phyloP scores from a whole-genome alignment of 495 filamentous ascomycete species.

The Penicillium parvum region DNA sequence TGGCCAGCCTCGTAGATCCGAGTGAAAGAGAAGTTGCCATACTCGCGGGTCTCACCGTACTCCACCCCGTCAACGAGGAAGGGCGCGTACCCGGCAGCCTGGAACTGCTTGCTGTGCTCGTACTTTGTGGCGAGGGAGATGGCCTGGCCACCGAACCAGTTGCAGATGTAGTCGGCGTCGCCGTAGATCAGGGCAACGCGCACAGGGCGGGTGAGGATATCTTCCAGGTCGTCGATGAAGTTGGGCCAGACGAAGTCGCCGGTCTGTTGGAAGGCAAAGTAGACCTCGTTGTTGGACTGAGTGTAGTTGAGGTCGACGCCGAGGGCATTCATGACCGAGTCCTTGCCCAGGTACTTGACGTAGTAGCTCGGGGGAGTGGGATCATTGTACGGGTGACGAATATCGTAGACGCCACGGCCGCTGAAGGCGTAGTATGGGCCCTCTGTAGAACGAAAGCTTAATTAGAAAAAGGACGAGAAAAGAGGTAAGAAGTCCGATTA shows the following conservation, averaged over 20 bases:
- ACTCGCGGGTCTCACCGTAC: constrained; percentile 50
- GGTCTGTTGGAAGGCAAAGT: constrained; percentile 51
- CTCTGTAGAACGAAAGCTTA: constrained; percentile 32
- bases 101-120: constrained; percentile 36
- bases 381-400: constrained; percentile 47
- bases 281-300: constrained; percentile 42
- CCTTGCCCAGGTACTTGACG: constrained; percentile 57
- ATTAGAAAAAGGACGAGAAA: constrained; percentile 24
- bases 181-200: constrained; percentile 67
- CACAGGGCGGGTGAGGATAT: constrained; percentile 50
- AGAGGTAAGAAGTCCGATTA: constrained; percentile 12
- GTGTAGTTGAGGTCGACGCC: constrained; percentile 67
- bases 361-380: constrained; percentile 60
- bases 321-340: constrained; percentile 54
- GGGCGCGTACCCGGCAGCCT: constrained; percentile 43
- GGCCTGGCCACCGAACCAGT: constrained; percentile 43
- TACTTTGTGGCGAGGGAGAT: constrained; percentile 39
- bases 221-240: constrained; percentile 49
- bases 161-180: constrained; percentile 55
- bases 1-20: constrained; percentile 57
- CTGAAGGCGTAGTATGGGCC: constrained; percentile 27
- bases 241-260: constrained; percentile 46
- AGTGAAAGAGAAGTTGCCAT: constrained; percentile 53
- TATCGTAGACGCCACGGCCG: constrained; percentile 58
- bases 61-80: constrained; percentile 37